Evolutionary conservation across 1,284 basidiomycete genomes (phyloP).

Genomic region (Ganoderma multipileum): DNA sequence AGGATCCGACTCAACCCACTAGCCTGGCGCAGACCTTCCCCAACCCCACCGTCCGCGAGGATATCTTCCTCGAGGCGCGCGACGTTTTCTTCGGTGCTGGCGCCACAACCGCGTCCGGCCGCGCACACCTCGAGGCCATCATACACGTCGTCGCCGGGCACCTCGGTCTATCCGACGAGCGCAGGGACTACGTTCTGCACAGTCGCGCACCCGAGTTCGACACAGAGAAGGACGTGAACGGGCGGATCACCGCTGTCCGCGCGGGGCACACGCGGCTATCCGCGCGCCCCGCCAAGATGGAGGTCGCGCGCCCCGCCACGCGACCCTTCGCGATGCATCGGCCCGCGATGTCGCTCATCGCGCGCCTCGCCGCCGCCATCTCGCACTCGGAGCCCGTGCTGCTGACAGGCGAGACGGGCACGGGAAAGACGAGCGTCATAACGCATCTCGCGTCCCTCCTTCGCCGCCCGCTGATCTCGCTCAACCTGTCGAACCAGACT

Average conservation of each 20-base stretch:
- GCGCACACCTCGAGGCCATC: conserved; percentile 56
- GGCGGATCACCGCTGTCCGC: conserved; percentile 57
- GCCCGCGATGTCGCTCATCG: conserved; percentile 83
- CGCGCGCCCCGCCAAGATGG: conserved; percentile 49
- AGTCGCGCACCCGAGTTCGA: conserved; percentile 75
- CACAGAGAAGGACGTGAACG: conserved; percentile 71
- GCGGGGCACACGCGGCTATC: conserved; percentile 64
- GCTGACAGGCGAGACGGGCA: conserved; percentile 97
- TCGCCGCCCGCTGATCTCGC: conserved; percentile 79
- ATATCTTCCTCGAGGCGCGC: conserved; percentile 88
- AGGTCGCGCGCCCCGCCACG: conserved; percentile 41
- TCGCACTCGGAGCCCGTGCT: conserved; percentile 85
- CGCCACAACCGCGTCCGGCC: conserved; percentile 58
- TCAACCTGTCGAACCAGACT: conserved; percentile 97
- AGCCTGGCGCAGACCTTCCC: conserved; percentile 58
- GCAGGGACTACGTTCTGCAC: conserved; percentile 59
- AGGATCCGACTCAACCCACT: conserved; percentile 36
- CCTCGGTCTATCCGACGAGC: conserved; percentile 71
- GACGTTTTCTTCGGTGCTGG: conserved; percentile 93
- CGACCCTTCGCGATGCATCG: conserved; percentile 92
- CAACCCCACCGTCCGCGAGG: conserved; percentile 87
- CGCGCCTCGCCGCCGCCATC: conserved; percentile 82
- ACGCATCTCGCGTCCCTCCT: conserved; percentile 89
- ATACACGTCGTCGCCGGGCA: conserved; percentile 64
- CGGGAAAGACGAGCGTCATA: conserved; percentile 95